Percentiles rank a stretch among this genome's conserved stretches.
phyloP scores from a whole-genome alignment of 305 asterid genomes.

The Fraxinus greggii region DNA sequence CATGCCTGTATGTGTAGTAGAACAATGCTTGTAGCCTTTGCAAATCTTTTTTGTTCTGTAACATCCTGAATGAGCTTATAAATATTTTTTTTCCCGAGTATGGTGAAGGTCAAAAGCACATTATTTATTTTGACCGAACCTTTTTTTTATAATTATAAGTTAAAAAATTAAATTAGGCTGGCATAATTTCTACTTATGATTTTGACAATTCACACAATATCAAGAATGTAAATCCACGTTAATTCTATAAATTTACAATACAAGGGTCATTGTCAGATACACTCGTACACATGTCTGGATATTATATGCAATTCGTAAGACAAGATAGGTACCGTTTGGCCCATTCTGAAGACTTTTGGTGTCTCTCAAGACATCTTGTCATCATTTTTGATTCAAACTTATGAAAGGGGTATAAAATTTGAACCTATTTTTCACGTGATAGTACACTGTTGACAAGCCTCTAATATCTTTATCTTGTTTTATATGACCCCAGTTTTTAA shows the following conservation, averaged over 20 bases:
- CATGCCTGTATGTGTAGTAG: background rate
- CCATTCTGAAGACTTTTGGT: background rate
- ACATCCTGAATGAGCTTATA: background rate
- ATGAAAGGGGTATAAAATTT: background rate
- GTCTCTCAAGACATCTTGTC: background rate
- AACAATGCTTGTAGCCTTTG: background rate
- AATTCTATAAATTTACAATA: background rate
- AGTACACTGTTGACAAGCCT: background rate
- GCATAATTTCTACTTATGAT: background rate
- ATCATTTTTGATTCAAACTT: background rate
- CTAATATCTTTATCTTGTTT: background rate
- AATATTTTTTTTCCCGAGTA: background rate
- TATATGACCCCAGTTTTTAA: too few species aligned
- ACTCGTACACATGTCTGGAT: background rate
- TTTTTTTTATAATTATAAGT: background rate
- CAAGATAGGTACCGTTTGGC: background rate
- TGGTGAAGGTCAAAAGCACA: background rate
- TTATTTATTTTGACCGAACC: background rate
- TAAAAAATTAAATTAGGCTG: background rate
- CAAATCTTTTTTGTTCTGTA: background rate
- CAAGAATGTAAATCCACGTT: too few species aligned
- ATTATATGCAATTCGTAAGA: background rate
- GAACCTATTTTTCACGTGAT: background rate
- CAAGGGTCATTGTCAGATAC: background rate
- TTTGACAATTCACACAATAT: too few species aligned